These are phyloP conservation scores for Kregervanrija pseudodelftensis DNA, from an alignment of 805 yeast species.

Conservation along the genomic window DNA sequence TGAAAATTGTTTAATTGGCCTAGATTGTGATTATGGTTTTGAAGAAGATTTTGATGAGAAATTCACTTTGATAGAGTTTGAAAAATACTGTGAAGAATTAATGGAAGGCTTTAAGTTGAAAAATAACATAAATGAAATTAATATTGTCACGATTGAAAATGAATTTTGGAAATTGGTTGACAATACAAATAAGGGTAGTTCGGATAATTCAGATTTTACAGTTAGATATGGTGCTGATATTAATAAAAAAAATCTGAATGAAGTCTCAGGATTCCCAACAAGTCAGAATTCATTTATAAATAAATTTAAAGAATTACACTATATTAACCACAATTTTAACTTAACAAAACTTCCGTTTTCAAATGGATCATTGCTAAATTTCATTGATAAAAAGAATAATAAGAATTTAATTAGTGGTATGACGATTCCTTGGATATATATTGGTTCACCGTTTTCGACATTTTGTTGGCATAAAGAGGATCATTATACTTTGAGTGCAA, in stretches of 20 bases:
- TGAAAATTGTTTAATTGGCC: constrained; percentile 72
- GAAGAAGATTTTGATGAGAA: constrained; percentile 56
- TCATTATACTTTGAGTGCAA: constrained; percentile 84
- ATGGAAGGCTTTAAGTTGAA: constrained; percentile 20
- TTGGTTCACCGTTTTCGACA: constrained; percentile 83
- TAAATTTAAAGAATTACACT: constrained; percentile 17
- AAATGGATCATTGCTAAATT: constrained; percentile 60
- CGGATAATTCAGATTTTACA: constrained; percentile 38
- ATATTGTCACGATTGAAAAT: constrained; percentile 43
- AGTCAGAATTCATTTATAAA: constrained; percentile 16
- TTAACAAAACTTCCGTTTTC: constrained; percentile 66
- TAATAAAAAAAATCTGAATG: constrained; percentile 56
- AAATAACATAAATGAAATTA: constrained; percentile 10
- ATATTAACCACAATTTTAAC: constrained; percentile 65
- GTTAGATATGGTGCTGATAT: constrained; percentile 85
- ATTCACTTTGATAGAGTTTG: constrained; percentile 44
- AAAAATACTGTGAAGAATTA: constrained; percentile 45
- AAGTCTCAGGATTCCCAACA: constrained; percentile 72
- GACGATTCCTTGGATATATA: constrained; percentile 93
- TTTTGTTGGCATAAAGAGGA: constrained; percentile 98
- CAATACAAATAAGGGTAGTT: constrained; percentile 8
- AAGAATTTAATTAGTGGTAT: constrained; percentile 72
- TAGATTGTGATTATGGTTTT: constrained; percentile 62
- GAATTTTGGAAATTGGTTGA: constrained; percentile 54
- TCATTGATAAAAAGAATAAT: constrained; percentile 33